phyloP scores from a whole-genome alignment of 148 eudicot species.

The Chenopodium formosanum region DNA sequence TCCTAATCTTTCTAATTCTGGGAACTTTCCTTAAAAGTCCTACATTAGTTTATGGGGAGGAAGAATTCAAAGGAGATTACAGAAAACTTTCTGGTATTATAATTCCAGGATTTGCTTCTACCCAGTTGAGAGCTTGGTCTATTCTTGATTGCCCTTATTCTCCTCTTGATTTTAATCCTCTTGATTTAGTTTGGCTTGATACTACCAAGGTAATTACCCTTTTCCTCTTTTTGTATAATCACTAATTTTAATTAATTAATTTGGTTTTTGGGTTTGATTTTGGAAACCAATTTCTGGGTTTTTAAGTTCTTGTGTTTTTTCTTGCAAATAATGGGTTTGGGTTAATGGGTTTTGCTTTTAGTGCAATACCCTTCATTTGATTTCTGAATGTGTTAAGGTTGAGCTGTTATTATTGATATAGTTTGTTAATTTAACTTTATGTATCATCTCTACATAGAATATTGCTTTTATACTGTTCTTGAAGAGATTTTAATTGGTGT shows the following conservation, averaged over 20 bases:
- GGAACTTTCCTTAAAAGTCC: constrained; percentile 22
- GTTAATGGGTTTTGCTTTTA: not conserved
- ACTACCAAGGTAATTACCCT: constrained; percentile 59
- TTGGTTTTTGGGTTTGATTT: not conserved
- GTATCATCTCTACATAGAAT: not conserved
- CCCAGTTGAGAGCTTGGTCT: constrained; percentile 95
- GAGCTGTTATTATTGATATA: not conserved
- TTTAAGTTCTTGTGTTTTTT: not conserved
- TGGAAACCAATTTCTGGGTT: not conserved
- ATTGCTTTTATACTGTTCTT: not conserved
- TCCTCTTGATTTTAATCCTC: constrained; percentile 96
- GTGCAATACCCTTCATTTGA: not conserved
- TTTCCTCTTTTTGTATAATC: too few relatives aligned
- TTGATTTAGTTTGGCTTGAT: constrained; percentile 98
- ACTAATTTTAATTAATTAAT: too few relatives aligned
- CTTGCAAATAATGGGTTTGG: not conserved
- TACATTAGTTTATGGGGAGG: constrained; percentile 28
- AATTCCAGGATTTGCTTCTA: constrained; percentile 94
- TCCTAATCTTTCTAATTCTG: constrained; percentile 26
- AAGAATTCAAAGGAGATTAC: constrained; percentile 41
- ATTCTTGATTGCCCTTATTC: constrained; percentile 92
- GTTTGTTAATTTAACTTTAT: not conserved
- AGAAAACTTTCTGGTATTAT: constrained; percentile 78
- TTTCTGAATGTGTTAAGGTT: not conserved
- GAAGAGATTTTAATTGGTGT: not conserved